Percentiles rank a stretch among this genome's conserved stretches.
Conservation (phyloP, 306 rosid species). For the Gynostemma pentaphyllum region DNA sequence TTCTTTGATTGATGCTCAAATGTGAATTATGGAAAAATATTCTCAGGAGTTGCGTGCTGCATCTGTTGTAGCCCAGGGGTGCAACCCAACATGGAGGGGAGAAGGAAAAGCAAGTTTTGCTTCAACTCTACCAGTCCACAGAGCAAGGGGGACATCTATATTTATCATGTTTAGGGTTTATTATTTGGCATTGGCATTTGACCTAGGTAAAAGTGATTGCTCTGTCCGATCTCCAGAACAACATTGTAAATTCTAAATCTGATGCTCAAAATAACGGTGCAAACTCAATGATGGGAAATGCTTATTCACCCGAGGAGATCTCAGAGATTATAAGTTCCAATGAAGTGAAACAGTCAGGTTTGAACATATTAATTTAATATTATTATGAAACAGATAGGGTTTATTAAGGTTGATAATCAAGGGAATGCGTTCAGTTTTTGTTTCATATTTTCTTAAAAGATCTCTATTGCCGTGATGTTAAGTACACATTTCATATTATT, state of each 20-base stretch:
- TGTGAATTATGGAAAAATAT: not conserved
- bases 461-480: not conserved
- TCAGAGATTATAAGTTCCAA: conserved; percentile 44
- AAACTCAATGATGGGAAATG: conserved; percentile 19
- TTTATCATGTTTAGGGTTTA: not conserved
- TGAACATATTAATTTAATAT: not conserved
- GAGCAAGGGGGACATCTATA: conserved; percentile 5
- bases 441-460: not conserved
- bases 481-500: not conserved
- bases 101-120: conserved; percentile 41
- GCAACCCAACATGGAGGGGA: conserved; percentile 35
- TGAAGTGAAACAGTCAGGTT: conserved; percentile 50
- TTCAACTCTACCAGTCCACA: conserved; percentile 26
- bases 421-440: not conserved
- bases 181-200: conserved; percentile 3
- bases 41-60: conserved; percentile 43
- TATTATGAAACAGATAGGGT: not conserved
- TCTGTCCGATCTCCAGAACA: conserved; percentile 25
- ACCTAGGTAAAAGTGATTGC: conserved; percentile 22
- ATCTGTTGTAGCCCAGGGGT: conserved; percentile 30
- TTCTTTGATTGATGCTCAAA: not conserved
- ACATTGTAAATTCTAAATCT: conserved; percentile 28
- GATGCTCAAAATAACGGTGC: conserved; percentile 39
- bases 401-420: not conserved
- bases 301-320: conserved; percentile 46